phyloP scores from a whole-genome alignment of 139 green algal species.

The Limnomonas spitsbergensis region DNA sequence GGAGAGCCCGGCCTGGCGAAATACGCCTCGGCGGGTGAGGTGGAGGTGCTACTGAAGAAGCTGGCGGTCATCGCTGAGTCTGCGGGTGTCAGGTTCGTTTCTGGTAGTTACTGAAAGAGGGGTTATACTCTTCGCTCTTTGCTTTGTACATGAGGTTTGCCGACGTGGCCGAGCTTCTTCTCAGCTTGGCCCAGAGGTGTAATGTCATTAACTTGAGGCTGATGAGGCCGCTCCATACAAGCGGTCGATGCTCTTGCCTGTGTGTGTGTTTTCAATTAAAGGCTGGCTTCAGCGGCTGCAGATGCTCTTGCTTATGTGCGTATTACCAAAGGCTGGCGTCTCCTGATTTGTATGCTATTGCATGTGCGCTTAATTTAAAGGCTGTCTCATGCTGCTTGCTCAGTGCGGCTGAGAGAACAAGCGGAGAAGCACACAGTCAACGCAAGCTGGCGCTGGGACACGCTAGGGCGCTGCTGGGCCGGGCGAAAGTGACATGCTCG shows the following conservation, averaged over 20 bases:
- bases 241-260: not conserved
- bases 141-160: not conserved
- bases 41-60: conserved; percentile 37
- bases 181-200: not conserved
- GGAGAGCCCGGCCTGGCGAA: not conserved
- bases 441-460: not conserved
- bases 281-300: too few relatives aligned
- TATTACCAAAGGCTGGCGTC: not conserved
- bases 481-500: not conserved
- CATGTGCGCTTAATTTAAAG: not conserved
- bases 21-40: conserved; percentile 24
- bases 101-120: not conserved
- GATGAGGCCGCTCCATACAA: not conserved
- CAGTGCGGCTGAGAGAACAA: not conserved
- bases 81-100: conserved; percentile 34
- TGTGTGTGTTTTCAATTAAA: too few relatives aligned
- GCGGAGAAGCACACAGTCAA: not conserved
- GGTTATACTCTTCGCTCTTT: not conserved
- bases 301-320: not conserved
- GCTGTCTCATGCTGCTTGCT: too few relatives aligned
- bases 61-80: conserved; percentile 32
- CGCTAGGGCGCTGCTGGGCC: not conserved
- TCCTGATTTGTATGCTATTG: not conserved
- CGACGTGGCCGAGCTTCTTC: not conserved
- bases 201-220: not conserved